Evolutionary conservation across 139 green algal species (phyloP), one percentile per base, ranked within the genome.

Genomic region (Zygnema cylindricum): DNA sequence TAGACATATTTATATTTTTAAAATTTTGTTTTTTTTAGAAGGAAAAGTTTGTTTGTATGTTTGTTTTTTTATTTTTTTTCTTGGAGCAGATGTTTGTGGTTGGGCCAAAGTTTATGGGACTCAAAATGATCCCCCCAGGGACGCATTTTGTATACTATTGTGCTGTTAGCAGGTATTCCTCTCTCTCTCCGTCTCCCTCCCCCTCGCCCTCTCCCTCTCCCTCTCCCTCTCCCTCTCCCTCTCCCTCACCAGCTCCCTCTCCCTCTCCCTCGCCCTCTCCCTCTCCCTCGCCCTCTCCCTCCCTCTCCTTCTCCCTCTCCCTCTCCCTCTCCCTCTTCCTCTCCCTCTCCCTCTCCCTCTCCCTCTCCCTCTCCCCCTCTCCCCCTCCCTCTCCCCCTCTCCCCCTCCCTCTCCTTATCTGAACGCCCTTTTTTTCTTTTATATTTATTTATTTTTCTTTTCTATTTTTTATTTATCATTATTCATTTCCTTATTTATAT

Each of bases 51-150:
- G n/a, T n/a, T n/a, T n/a, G n/a, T n/a, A n/a, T n/a, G n/a, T n/a
- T n/a, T n/a, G n/a, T n/a, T n/a, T n/a, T n/a, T n/a, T n/a, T n/a
- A n/a, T n/a, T n/a, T n/a, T n/a, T n/a, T n/a, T n/a, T n/a, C n/a
- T n/a, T n/a, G n/a, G n/a, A n/a, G 76, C 93, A 98, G 93, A 95
- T 86, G 23, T 98, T 97, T 73, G 40, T 95, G 1, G 87, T 88
- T 23, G 96, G 96, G 0, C 93, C 94, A 2, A 93, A 93, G 11
- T 98, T 98, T 89, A 93, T 92, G 33, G 96, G 96, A 40, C 83
- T 98, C 1, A 98, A 98, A 88, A 98, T 98, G 96, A 22, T 98
- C 3, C 96, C 96, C 0, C 96, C 96, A 0, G 96, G 96, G 0
- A 35, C 91, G 0, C 96, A 98, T 82, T 94, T 98, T n/a, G 69